These are phyloP conservation scores for Thoreauomyces humboldtii DNA, from an alignment of 192 early-diverging fungal species.

Conservation along the genomic window DNA sequence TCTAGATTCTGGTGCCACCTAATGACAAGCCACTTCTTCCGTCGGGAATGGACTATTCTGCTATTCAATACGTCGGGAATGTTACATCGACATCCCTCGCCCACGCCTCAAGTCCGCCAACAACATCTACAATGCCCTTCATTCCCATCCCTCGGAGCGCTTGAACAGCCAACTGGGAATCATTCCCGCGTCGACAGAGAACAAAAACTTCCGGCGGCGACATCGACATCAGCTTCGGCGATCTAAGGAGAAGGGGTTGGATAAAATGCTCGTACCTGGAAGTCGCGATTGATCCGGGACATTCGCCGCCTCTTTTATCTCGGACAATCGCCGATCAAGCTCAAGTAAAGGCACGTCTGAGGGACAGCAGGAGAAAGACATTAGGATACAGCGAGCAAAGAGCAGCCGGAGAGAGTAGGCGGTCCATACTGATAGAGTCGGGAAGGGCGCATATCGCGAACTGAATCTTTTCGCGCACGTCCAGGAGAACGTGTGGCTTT, in stretches of 20 bases:
- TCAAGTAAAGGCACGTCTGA: too few species aligned
- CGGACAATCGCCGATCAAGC: too few species aligned
- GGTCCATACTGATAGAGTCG: conserved; percentile 54
- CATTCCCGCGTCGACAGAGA: conserved; percentile 86
- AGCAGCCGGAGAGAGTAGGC: background rate
- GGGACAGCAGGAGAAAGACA: too few species aligned
- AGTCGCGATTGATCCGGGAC: too few species aligned
- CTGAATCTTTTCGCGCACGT: conserved; percentile 84
- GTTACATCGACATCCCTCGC: conserved; percentile 64
- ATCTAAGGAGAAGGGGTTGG: too few species aligned
- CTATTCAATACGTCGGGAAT: conserved; percentile 78
- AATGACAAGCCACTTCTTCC: too few species aligned
- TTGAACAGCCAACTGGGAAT: conserved; percentile 82
- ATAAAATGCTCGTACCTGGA: too few species aligned
- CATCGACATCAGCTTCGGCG: too few species aligned
- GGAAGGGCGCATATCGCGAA: conserved; percentile 81
- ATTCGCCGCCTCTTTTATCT: too few species aligned
- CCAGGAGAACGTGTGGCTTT: conserved; percentile 73
- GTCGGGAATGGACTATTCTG: too few species aligned
- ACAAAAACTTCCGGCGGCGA: conserved; percentile 67
- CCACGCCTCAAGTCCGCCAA: conserved; percentile 81
- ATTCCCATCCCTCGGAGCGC: conserved; percentile 62
- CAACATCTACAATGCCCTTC: conserved; percentile 69
- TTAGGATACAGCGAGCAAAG: background rate
- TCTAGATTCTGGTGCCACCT: too few species aligned